Evolutionary conservation across 352 stramenopile genomes (phyloP), one percentile per base, ranked within the genome.

Genomic region (Phytophthora citricola): DNA sequence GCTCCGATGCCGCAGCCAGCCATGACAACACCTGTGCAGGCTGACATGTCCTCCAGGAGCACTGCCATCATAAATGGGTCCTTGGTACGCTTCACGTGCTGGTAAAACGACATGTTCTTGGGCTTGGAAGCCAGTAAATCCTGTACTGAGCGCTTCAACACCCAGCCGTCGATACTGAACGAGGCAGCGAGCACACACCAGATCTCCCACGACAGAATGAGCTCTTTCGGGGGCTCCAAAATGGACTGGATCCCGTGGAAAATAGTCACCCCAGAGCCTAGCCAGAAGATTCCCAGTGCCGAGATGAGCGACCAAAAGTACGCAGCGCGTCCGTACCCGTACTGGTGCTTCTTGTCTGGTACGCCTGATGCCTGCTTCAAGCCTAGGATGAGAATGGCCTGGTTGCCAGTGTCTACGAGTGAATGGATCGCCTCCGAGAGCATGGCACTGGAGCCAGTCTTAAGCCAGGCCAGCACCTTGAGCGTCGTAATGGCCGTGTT

Each of bases 231-330:
- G 15, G 86, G 85, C 34, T 83, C 77, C 41, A 97, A 24, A 54
- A 94, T 66, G 79, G 90, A 86, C 91, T 96, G 70, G 71, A 91
- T 61, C 38, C 95, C 93, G 71, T 99, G 93, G 2, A 92, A 95
- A 73, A 99, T 91, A 36, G 92, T 98, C 17, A 99, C 91, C 44
- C 96, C 97, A 10, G 96, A 95, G 31, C 97, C 97, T 31, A 98
- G 77, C 86, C 97, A 99, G 58, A 99, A 99, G 32, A 98, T 99
- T 10, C 97, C 97, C n/a, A 99, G 76, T 44, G 97, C 97, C 8
- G 90, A 98, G 20, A 99, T 98, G 22, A 99, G 85, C 62, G 94
- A 98, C 97, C 97, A 99, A 76, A 99, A 99, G 85, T 99, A 99
- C 46, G 98, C 92, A 7, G 89, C 93, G 59, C 97, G 98, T 31